A percentile compares a stretch with the other conserved stretches of the same genome.
These are phyloP conservation scores for Ammopiptanthus mongolicus DNA, from an alignment of 306 rosid species.

Conservation along the genomic window DNA sequence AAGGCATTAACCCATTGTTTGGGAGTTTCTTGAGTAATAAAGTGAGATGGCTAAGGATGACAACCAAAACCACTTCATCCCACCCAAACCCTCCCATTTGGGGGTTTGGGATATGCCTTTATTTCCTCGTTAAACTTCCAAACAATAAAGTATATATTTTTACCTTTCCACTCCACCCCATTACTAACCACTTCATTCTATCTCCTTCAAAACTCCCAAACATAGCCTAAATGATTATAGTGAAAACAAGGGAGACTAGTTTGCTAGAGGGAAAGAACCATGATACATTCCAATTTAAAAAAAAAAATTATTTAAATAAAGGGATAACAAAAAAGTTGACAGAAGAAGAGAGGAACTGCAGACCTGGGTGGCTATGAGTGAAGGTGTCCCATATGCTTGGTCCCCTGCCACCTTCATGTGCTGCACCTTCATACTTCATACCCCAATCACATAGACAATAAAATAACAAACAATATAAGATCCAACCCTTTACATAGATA, in stretches of 20 bases:
- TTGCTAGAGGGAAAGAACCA: neutral
- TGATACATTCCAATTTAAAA: neutral
- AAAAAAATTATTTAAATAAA: neutral
- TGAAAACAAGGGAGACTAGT: neutral
- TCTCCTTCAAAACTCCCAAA: neutral
- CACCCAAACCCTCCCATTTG: no score
- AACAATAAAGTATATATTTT: no score
- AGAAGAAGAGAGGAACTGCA: neutral
- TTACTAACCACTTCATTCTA: no score
- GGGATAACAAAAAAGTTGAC: neutral
- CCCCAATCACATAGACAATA: neutral
- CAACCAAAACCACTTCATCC: no score
- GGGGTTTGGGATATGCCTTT: no score
- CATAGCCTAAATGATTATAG: neutral
- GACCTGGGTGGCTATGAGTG: slow-evolving; percentile 53
- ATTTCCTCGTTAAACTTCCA: no score
- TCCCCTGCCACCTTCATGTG: slow-evolving; percentile 50
- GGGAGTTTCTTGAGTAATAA: no score
- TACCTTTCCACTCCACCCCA: no score
- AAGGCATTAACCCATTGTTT: no score
- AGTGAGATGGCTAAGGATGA: no score
- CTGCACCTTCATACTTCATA: slow-evolving; percentile 42
- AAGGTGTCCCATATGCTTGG: slow-evolving; percentile 72
- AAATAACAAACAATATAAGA: neutral
- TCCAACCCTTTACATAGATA: neutral